A percentile compares a stretch with the other conserved stretches of the same genome.
Conservation (phyloP, 192 early-diverging fungal genomes). For the Linnemannia exigua region DNA sequence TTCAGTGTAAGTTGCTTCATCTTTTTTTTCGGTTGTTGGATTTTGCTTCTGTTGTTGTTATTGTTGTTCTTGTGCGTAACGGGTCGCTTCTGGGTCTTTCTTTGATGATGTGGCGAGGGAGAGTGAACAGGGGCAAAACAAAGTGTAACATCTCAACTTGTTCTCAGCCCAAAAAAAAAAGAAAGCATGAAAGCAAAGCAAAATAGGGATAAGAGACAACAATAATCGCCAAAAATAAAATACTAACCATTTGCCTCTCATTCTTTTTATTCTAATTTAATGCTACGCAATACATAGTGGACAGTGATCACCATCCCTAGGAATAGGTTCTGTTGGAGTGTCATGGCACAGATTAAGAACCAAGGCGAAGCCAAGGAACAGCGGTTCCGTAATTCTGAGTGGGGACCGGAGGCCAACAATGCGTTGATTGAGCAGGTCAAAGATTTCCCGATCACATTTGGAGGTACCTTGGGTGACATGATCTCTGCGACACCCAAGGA, state of each 20-base stretch:
- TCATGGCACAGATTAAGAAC: background rate
- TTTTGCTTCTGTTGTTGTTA: background rate
- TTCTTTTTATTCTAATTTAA: background rate
- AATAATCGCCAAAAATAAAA: background rate
- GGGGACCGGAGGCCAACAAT: conserved; percentile 17
- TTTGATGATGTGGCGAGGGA: background rate
- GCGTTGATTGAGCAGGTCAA: conserved; percentile 15
- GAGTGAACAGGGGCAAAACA: background rate
- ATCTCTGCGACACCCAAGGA: conserved; percentile 26
- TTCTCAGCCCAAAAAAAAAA: no score
- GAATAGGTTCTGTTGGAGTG: conserved; percentile 5
- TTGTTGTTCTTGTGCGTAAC: background rate
- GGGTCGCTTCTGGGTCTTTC: background rate
- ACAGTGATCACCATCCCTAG: background rate
- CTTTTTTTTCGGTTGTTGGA: background rate
- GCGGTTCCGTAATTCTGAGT: conserved; percentile 20
- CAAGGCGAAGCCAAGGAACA: conserved; percentile 1
- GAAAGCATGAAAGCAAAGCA: no score
- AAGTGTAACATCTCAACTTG: no score
- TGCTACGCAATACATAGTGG: background rate
- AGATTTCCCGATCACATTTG: conserved; percentile 10
- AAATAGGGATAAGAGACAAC: no score
- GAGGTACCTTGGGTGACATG: conserved; percentile 20
- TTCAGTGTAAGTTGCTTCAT: background rate
- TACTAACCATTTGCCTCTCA: background rate